Evolutionary conservation across 2,329 filamentous ascomycete species (phyloP).

Genomic region (Clarireedia paspali): DNA sequence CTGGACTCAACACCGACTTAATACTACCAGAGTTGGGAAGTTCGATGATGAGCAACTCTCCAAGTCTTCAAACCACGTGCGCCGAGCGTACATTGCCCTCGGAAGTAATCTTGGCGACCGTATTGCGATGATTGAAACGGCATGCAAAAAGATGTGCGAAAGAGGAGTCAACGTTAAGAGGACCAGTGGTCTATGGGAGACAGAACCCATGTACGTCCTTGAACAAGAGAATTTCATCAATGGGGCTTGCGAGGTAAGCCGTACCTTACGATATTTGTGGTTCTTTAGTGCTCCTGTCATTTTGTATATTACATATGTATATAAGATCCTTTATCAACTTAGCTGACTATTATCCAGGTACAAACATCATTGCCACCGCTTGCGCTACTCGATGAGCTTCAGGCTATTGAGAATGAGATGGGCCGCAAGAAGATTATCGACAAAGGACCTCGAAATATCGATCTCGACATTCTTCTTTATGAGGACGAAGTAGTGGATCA

Average conservation of each 20-base stretch:
- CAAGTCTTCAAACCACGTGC: not conserved
- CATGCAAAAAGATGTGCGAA: constrained; percentile 69
- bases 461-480: constrained; percentile 87
- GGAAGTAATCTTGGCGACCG: constrained; percentile 91
- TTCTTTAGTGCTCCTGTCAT: too few relatives aligned
- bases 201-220: constrained; percentile 90
- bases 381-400: constrained; percentile 69
- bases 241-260: constrained; percentile 74
- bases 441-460: constrained; percentile 91
- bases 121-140: constrained; percentile 74
- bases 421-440: constrained; percentile 80
- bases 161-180: constrained; percentile 65
- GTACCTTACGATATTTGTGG: too few relatives aligned
- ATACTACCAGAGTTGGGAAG: not conserved
- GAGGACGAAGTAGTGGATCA: constrained; percentile 57
- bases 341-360: constrained; percentile 39
- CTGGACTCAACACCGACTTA: constrained; percentile 7
- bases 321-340: not conserved
- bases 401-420: constrained; percentile 73
- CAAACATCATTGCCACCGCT: constrained; percentile 71
- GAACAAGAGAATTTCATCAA: constrained; percentile 88
- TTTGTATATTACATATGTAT: not conserved
- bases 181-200: constrained; percentile 90
- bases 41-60: not conserved
- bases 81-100: constrained; percentile 69